Conservation (phyloP, 495 filamentous ascomycete species). For the Aspergillus baeticus region DNA sequence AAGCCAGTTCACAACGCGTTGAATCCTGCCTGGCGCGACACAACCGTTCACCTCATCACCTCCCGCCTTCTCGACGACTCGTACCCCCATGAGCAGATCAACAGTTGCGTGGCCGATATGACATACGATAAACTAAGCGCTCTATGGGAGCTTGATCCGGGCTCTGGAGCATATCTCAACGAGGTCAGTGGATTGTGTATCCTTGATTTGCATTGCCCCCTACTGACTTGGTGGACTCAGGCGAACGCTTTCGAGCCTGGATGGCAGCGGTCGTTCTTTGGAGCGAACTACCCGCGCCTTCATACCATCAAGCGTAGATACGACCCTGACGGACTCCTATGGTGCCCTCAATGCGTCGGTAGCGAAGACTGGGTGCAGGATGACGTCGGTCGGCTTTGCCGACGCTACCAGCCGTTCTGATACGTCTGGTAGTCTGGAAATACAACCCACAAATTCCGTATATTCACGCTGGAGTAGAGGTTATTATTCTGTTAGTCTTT, state of each 20-base stretch:
- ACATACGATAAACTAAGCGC: slow-evolving; percentile 5
- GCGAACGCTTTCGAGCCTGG: slow-evolving; percentile 47
- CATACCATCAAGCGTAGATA: slow-evolving; percentile 41
- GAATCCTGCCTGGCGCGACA: slow-evolving; percentile 17
- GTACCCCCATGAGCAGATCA: neutral
- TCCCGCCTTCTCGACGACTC: slow-evolving; percentile 3
- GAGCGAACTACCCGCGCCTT: slow-evolving; percentile 46
- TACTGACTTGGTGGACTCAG: slow-evolving; percentile 21
- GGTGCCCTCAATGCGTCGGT: slow-evolving; percentile 19
- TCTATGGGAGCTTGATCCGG: slow-evolving; percentile 23
- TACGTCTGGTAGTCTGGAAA: no score
- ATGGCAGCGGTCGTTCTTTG: slow-evolving; percentile 51
- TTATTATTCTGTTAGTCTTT: no score
- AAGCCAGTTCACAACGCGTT: slow-evolving; percentile 6
- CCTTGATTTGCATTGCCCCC: no score
- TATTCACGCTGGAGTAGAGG: no score
- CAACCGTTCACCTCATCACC: slow-evolving; percentile 12
- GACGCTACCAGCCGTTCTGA: no score
- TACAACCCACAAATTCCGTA: no score
- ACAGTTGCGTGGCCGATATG: neutral
- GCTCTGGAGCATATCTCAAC: no score
- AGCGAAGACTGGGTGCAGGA: slow-evolving; percentile 7
- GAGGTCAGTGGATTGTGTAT: no score
- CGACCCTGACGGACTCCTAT: slow-evolving; percentile 17
- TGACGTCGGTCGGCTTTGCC: no score